A percentile compares a stretch with the other conserved stretches of the same genome.
phyloP scores from a whole-genome alignment of 208 protist genomes.

The Leishmania amazonensis region DNA sequence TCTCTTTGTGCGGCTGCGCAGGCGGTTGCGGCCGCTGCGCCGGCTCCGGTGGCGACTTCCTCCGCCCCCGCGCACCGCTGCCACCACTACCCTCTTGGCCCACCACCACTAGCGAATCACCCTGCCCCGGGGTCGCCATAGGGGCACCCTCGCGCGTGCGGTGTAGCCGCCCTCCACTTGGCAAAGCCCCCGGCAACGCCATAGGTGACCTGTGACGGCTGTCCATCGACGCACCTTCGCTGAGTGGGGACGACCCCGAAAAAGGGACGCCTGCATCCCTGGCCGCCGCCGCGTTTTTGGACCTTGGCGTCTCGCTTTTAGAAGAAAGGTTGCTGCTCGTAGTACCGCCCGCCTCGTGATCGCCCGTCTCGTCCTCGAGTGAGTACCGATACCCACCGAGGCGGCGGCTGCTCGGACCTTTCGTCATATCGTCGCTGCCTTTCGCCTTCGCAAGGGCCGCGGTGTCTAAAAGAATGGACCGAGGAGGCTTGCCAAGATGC shows the following conservation, averaged over 20 bases:
- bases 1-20: conserved; percentile 5
- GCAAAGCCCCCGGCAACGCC: neutral
- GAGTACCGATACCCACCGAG: conserved; percentile 3
- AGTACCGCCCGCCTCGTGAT: conserved; percentile 25
- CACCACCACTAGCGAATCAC: conserved; percentile 2
- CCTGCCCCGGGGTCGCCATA: neutral
- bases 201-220: neutral
- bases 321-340: conserved; percentile 38
- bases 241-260: conserved; percentile 13
- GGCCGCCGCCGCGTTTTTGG: neutral
- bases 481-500: conserved; percentile 10
- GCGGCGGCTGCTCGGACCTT: neutral
- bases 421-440: neutral
- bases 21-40: conserved; percentile 11
- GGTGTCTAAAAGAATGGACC: conserved; percentile 31
- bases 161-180: neutral
- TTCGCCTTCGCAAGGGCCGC: conserved; percentile 19
- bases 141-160: neutral
- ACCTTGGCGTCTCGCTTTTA: conserved; percentile 13
- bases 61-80: conserved; percentile 5
- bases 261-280: neutral
- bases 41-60: conserved; percentile 15
- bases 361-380: conserved; percentile 17
- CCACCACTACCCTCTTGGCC: conserved; percentile 1
- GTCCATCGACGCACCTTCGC: conserved; percentile 8